Conservation (phyloP, 2,329 filamentous ascomycete species). For the Herpomyces periplanetae region DNA sequence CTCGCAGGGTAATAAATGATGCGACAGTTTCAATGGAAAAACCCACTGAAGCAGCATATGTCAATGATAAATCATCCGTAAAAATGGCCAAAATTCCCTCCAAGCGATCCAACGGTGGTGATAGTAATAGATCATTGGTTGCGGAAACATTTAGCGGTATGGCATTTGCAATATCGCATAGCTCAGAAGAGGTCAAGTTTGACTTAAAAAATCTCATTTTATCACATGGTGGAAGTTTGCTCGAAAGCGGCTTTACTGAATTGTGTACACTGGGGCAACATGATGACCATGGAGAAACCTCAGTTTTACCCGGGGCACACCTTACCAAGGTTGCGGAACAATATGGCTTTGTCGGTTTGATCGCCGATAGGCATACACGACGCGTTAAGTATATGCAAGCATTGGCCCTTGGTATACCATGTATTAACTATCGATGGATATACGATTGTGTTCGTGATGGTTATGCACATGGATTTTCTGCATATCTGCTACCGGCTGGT, state of each 20-base stretch:
- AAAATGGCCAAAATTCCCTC: slow-evolving; percentile 3
- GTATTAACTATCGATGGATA: slow-evolving; percentile 46
- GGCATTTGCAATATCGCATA: slow-evolving; percentile 51
- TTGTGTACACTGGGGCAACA: slow-evolving; percentile 12
- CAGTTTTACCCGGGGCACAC: slow-evolving; percentile 8
- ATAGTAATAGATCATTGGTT: slow-evolving; percentile 5
- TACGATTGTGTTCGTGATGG: slow-evolving; percentile 22
- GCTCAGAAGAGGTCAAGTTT: slow-evolving; percentile 15
- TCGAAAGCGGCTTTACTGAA: slow-evolving; percentile 38
- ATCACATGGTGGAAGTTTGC: slow-evolving; percentile 26
- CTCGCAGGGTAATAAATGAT: too few relatives aligned
- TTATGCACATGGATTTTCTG: slow-evolving; percentile 26
- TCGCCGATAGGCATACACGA: slow-evolving; percentile 49
- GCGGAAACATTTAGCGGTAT: slow-evolving; percentile 52
- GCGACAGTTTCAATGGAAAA: slow-evolving; percentile 4
- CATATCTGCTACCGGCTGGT: slow-evolving; percentile 54
- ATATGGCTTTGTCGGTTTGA: slow-evolving; percentile 40
- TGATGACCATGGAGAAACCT: slow-evolving; percentile 1
- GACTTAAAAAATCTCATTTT: slow-evolving; percentile 21
- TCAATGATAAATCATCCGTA: slow-evolving; percentile 5
- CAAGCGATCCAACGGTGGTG: not conserved
- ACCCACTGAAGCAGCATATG: slow-evolving; percentile 2
- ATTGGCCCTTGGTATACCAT: slow-evolving; percentile 52
- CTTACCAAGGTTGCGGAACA: slow-evolving; percentile 14
- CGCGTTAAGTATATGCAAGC: slow-evolving; percentile 83